phyloP scores from a whole-genome alignment of 371 early-diverging fungal genomes.

The Homolaphlyctis polyrhiza region DNA sequence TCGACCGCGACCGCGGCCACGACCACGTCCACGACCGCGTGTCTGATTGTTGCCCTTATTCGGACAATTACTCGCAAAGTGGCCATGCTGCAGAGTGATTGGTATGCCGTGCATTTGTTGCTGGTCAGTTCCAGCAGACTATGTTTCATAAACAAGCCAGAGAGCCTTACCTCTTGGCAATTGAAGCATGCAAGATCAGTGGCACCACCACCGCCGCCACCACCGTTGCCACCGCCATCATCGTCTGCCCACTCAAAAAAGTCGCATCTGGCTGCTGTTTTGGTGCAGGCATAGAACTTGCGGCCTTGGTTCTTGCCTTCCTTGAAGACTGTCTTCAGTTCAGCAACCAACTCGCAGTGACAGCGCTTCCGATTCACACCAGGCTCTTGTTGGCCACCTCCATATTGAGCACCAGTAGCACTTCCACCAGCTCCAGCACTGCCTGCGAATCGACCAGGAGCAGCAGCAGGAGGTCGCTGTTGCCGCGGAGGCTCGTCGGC shows the following conservation, averaged over 20 bases:
- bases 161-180: neutral
- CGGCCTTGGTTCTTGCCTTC: conserved; percentile 24
- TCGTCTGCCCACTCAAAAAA: conserved; percentile 54
- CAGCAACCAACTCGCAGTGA: conserved; percentile 4
- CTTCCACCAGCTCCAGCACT: too few species aligned
- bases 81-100: conserved; percentile 16
- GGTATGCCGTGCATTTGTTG: too few species aligned
- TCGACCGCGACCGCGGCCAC: neutral
- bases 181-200: neutral
- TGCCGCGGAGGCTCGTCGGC: too few species aligned
- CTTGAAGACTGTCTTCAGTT: conserved; percentile 2
- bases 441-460: too few species aligned
- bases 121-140: too few species aligned
- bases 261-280: conserved; percentile 31
- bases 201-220: conserved; percentile 3
- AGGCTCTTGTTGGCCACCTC: neutral
- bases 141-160: too few species aligned
- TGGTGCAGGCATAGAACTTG: conserved; percentile 43
- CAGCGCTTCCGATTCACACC: too few species aligned
- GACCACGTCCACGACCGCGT: neutral
- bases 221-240: neutral
- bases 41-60: too few species aligned
- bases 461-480: too few species aligned
- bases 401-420: too few species aligned
- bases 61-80: conserved; percentile 13